Conservation (phyloP, 768 basidiomycete genomes). For the Dacryopinax spathularia region DNA sequence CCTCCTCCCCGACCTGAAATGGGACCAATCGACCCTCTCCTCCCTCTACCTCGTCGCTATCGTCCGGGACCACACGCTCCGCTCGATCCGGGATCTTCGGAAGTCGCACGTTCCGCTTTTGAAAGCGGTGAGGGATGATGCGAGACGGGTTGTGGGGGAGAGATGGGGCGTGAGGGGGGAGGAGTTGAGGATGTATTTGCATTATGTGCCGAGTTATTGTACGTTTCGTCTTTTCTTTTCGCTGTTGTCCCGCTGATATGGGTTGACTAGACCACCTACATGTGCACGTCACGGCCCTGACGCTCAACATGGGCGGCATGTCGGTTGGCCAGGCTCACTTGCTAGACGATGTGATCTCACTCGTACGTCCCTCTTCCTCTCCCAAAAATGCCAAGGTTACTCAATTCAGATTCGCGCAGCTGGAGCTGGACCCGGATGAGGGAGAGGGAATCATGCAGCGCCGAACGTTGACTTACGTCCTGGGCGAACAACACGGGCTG, state of each 20-base stretch:
- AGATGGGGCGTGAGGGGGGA: constrained; percentile 54
- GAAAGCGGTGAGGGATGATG: constrained; percentile 44
- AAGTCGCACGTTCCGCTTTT: constrained; percentile 52
- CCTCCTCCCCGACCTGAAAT: constrained; percentile 92
- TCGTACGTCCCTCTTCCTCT: constrained; percentile 34
- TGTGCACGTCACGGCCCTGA: constrained; percentile 76
- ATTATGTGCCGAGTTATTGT: constrained; percentile 97
- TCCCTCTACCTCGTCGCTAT: constrained; percentile 81
- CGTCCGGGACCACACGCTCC: constrained; percentile 43
- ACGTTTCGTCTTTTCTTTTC: constrained; percentile 18
- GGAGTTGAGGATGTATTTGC: constrained; percentile 64
- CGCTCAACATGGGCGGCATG: constrained; percentile 51
- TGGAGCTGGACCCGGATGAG: constrained; percentile 41
- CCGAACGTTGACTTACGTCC: constrained; percentile 66
- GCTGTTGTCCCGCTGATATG: background rate
- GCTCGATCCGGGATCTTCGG: constrained; percentile 62
- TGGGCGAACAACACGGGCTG: constrained; percentile 71
- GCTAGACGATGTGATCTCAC: constrained; percentile 77
- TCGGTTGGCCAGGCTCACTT: constrained; percentile 83
- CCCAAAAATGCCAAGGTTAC: too few relatives aligned
- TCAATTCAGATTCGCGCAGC: constrained; percentile 25
- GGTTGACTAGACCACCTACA: constrained; percentile 72
- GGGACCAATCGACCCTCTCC: constrained; percentile 65
- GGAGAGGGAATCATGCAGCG: constrained; percentile 45
- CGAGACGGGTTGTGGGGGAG: constrained; percentile 37